Evolutionary conservation across 164 flowering plant genomes (phyloP), one percentile per base, ranked within the genome.

Genomic region (Umbilicus rupestris): DNA sequence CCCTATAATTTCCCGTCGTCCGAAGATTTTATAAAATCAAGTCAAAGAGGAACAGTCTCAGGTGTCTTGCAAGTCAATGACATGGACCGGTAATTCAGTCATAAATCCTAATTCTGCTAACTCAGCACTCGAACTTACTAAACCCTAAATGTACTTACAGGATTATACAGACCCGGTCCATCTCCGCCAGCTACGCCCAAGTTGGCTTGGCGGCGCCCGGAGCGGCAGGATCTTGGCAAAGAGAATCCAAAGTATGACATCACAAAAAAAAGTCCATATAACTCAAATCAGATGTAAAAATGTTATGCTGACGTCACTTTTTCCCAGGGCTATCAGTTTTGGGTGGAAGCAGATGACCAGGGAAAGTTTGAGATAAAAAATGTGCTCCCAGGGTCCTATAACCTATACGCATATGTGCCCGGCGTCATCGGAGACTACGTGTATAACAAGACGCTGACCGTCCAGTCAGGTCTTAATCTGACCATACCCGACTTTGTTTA

Each of bases 181-280:
- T 81, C 47, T 57, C 82, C 2, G 96, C 86, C 0, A 47, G 64
- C 24, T 79, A 77, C 31, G 96, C 96, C 16, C 87, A 81, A 69
- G 84, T 94, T 0, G 98, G 98, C 1, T 69, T 94, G 68, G 97
- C 98, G 62, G 75, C 79, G 11, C 96, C 89, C 0, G 97, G 95
- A 52, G 82, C 79, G 3, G 82, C 59, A 16, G 97, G 96, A 68
- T 94, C 98, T 52, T 94, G 95, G 95, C 98, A 94, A 80, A 87
- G 80, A 70, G 96, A 90, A 81, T 65, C 77, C 84, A 89, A 93
- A 96, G 98, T 63, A 33, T 1, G 42, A 7, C 20, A 14, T 41
- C 16, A 39, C 39, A n/a, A 22, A 37, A 50, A 16, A n/a, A 7
- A 15, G 14, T 8, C 37, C 29, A 26, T 14, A 7, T 31, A 24